phyloP scores from a whole-genome alignment of 225 moss, liverwort and hornwort genomes.

The Sphagnum tenellum region DNA sequence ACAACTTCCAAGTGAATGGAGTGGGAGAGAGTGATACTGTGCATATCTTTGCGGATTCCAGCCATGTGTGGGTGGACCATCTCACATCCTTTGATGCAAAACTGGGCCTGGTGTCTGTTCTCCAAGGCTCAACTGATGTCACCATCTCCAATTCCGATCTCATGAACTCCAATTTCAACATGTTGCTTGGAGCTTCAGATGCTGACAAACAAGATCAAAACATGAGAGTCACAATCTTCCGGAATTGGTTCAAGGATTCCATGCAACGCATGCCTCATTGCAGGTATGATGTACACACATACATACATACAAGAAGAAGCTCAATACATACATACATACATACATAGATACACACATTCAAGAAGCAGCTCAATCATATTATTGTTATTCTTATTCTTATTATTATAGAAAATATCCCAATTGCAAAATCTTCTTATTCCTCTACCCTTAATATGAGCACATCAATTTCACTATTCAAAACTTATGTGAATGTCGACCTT shows the following conservation, averaged over 20 bases:
- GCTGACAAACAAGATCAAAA: slow-evolving; percentile 55
- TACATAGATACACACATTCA: too few relatives aligned
- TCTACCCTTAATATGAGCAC: too few relatives aligned
- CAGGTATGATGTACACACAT: slow-evolving; percentile 28
- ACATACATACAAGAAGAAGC: too few relatives aligned
- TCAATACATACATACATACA: too few relatives aligned
- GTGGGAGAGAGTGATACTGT: slow-evolving; percentile 78
- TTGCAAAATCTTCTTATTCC: too few relatives aligned
- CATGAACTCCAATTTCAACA: slow-evolving; percentile 85
- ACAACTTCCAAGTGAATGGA: slow-evolving; percentile 61
- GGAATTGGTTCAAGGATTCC: slow-evolving; percentile 88
- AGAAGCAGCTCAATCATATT: too few relatives aligned
- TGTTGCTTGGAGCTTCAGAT: slow-evolving; percentile 85
- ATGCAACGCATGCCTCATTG: slow-evolving; percentile 99
- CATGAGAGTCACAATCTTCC: slow-evolving; percentile 61
- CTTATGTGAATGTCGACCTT: too few relatives aligned
- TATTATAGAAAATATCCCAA: too few relatives aligned
- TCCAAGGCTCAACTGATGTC: slow-evolving; percentile 89
- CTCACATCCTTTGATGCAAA: slow-evolving; percentile 70
- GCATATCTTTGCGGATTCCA: slow-evolving; percentile 57
- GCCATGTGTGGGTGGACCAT: slow-evolving; percentile 78
- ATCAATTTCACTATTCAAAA: too few relatives aligned
- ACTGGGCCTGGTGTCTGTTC: slow-evolving; percentile 59
- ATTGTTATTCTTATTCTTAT: too few relatives aligned
- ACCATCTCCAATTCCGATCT: slow-evolving; percentile 76